phyloP scores from a whole-genome alignment of 352 stramenopile genomes.

The Phytophthora hibernalis region DNA sequence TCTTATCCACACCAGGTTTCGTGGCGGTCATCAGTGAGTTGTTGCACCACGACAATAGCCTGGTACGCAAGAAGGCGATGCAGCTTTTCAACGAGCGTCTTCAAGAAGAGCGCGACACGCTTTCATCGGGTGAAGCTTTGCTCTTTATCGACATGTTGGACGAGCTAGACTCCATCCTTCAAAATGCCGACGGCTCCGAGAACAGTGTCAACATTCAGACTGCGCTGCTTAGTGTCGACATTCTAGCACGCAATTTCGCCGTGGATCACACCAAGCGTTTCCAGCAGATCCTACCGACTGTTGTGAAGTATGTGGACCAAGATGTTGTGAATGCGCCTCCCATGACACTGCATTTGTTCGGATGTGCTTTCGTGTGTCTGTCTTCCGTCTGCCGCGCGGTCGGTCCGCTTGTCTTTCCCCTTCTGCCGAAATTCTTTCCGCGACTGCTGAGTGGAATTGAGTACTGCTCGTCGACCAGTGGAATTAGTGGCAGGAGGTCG shows the following conservation, averaged over 20 bases:
- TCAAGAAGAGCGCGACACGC: conserved; percentile 62
- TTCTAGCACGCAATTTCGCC: conserved; percentile 85
- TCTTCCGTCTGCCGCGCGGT: conserved; percentile 79
- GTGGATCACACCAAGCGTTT: conserved; percentile 75
- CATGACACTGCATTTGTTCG: conserved; percentile 78
- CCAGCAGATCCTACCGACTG: conserved; percentile 69
- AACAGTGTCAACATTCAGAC: conserved; percentile 87
- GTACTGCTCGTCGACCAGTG: conserved; percentile 46
- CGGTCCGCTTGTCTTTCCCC: conserved; percentile 78
- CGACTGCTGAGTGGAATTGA: conserved; percentile 71
- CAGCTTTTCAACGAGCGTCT: conserved; percentile 90
- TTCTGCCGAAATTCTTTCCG: conserved; percentile 86
- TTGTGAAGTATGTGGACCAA: conserved; percentile 78
- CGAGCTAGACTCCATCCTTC: conserved; percentile 76
- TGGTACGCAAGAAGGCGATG: conserved; percentile 91
- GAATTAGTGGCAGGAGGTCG: conserved; percentile 43
- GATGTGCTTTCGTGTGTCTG: conserved; percentile 83
- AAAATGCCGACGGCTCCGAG: conserved; percentile 62
- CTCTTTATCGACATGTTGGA: conserved; percentile 91
- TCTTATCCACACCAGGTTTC: conserved; percentile 87
- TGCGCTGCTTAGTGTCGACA: conserved; percentile 84
- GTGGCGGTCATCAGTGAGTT: conserved; percentile 87
- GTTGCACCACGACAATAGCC: conserved; percentile 84
- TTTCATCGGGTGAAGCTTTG: conserved; percentile 76
- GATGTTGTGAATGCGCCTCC: conserved; percentile 54